Evolutionary conservation across 805 yeast genomes (phyloP).

Genomic region (Metschnikowia peoriensis): DNA sequence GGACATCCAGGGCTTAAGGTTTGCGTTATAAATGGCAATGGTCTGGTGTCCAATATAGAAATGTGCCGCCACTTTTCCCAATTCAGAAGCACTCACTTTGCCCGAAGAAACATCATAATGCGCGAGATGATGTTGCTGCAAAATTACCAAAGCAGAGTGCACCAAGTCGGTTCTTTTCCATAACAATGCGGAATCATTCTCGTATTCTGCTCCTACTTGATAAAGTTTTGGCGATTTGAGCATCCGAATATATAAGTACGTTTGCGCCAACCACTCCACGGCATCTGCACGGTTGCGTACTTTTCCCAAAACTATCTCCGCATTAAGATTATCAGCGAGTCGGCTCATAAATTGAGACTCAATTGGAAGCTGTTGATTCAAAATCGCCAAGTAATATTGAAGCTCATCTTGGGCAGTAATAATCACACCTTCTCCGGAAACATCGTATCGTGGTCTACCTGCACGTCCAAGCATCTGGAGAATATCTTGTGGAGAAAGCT

Average conservation of each 20-base stretch:
- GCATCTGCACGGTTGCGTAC: conserved; percentile 62
- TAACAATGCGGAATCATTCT: conserved; percentile 43
- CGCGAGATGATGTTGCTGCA: conserved; percentile 58
- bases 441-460: conserved; percentile 93
- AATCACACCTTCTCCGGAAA: conserved; percentile 89
- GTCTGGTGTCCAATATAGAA: conserved; percentile 79
- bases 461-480: conserved; percentile 98
- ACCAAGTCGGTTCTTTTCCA: conserved; percentile 63
- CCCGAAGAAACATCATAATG: conserved; percentile 53
- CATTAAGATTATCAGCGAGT: conserved; percentile 75
- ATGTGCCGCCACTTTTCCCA: conserved; percentile 83
- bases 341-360: conserved; percentile 79
- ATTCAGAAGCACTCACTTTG: conserved; percentile 45
- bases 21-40: conserved; percentile 61
- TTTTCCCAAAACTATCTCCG: conserved; percentile 78
- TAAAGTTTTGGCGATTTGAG: conserved; percentile 67
- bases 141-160: conserved; percentile 69
- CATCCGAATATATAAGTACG: conserved; percentile 82
- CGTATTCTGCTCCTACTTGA: conserved; percentile 67
- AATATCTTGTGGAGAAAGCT: conserved; percentile 91
- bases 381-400: conserved; percentile 84
- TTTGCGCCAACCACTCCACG: conserved; percentile 74
- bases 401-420: conserved; percentile 84
- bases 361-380: conserved; percentile 88
- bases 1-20: conserved; percentile 60